A percentile compares a stretch with the other conserved stretches of the same genome.
These are phyloP conservation scores for Scedosporium apiospermum DNA, from an alignment of 2,329 filamentous ascomycete species.

Conservation along the genomic window DNA sequence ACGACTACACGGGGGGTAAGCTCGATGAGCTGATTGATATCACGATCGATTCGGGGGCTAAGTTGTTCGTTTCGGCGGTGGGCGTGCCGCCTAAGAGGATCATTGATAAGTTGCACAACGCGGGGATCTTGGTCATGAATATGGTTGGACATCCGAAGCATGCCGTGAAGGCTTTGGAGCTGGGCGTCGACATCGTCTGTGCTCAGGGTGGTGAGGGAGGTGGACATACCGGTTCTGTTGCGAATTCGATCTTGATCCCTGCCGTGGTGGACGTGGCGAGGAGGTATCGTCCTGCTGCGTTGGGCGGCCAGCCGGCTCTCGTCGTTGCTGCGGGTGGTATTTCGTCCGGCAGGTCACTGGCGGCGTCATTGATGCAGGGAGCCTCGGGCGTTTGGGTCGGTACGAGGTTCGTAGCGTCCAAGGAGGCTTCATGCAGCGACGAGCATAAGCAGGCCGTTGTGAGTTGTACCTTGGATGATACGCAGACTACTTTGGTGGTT, in stretches of 20 bases:
- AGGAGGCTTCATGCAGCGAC: slow-evolving; percentile 71
- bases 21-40: slow-evolving; percentile 83
- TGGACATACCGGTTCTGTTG: slow-evolving; percentile 83
- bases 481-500: slow-evolving; percentile 72
- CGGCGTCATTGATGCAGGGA: slow-evolving; percentile 76
- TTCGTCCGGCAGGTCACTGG: slow-evolving; percentile 70
- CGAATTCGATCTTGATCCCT: slow-evolving; percentile 78
- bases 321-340: slow-evolving; percentile 89
- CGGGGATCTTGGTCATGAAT: slow-evolving; percentile 85
- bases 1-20: slow-evolving; percentile 88
- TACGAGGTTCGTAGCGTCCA: slow-evolving; percentile 77
- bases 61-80: slow-evolving; percentile 78
- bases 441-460: slow-evolving; percentile 81
- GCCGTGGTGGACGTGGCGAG: slow-evolving; percentile 76
- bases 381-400: slow-evolving; percentile 90
- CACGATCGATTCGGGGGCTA: slow-evolving; percentile 73
- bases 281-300: slow-evolving; percentile 56
- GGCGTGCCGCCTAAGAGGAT: slow-evolving; percentile 70
- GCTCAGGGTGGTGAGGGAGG: slow-evolving; percentile 90
- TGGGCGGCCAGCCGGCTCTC: slow-evolving; percentile 62
- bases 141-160: slow-evolving; percentile 94
- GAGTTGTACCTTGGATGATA: slow-evolving; percentile 68
- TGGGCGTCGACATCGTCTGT: slow-evolving; percentile 84
- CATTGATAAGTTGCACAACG: slow-evolving; percentile 67
- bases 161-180: slow-evolving; percentile 76